Evolutionary conservation across 805 yeast genomes (phyloP), one percentile per base, ranked within the genome.

Genomic region (Lipomyces lipofer): DNA sequence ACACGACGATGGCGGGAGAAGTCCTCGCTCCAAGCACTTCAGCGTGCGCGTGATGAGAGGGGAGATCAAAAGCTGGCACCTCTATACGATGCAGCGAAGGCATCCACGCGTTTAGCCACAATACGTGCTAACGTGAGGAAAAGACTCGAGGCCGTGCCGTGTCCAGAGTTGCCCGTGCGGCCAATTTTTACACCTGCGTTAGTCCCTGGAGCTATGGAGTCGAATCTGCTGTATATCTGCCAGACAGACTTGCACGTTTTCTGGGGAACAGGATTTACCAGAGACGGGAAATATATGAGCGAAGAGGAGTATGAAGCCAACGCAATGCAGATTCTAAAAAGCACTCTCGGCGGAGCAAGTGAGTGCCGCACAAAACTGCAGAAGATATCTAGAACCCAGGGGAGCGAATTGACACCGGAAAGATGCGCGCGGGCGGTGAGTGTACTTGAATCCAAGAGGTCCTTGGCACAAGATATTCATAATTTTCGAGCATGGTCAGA

Each of bases 1-100:
- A 42, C 46, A 21, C 30, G 46, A 1, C 46, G 46, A 6, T 42
- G 46, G 46, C 46, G 46, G n/a, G 33, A 42, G 24, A 25, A 29
- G 12, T 21, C 30, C 9, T 27, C 30, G 12, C 46, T 21, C 12
- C 10, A 21, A 24, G 46, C 46, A 9, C 30, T 42, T 17, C 28
- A 42, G 46, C 19, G 24, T 4, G 46, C 46, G 42, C 46, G 46
- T 2, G 15, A 42, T 13, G 46, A 42, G 46, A 24, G 46, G 2
- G 46, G 46, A 9, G 33, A 42, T 15, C 28, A 42, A 25, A 27
- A 27, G 17, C 10, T 42, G 33, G 46, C 46, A 10, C 46, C 46
- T 6, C 33, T 42, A 13, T 42, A 42, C 22, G 46, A 42, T 42
- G 22, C 33, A 7, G 46, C 46, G 10, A 42, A 42, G 7, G 19